These are phyloP conservation scores for Capsella bursapastoris DNA, from an alignment of 345 rosid genomes.

Conservation along the genomic window DNA sequence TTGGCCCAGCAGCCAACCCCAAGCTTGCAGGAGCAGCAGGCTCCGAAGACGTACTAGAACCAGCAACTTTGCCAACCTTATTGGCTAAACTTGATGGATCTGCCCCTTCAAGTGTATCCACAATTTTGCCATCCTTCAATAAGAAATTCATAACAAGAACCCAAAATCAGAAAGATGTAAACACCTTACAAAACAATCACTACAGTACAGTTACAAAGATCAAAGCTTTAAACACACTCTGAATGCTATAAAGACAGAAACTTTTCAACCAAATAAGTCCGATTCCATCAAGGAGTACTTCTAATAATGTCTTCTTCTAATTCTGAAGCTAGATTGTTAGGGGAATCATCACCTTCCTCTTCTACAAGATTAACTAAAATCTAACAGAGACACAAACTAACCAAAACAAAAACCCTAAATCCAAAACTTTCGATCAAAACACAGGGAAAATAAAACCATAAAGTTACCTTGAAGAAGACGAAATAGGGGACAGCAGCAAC, in stretches of 20 bases:
- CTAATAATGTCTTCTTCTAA: not conserved
- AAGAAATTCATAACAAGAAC: not conserved
- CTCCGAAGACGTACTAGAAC: constrained; percentile 61
- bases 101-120: constrained; percentile 91
- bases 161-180: constrained; percentile 2
- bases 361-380: not conserved
- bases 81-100: constrained; percentile 96
- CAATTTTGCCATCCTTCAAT: constrained; percentile 75
- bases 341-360: constrained; percentile 1
- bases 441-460: not conserved
- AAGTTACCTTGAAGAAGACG: constrained; percentile 79
- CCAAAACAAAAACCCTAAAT: constrained; percentile 22
- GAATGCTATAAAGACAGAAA: constrained; percentile 2
- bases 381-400: constrained; percentile 1
- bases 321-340: not conserved
- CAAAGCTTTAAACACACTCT: constrained; percentile 12
- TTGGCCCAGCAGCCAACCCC: constrained; percentile 93
- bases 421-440: not conserved
- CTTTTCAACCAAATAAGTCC: not conserved
- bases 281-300: not conserved
- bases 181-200: constrained; percentile 26
- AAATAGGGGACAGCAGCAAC: constrained; percentile 91
- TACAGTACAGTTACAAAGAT: not conserved
- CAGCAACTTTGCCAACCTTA: constrained; percentile 81
- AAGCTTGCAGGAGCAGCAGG: constrained; percentile 99